Evolutionary conservation across 805 yeast species (phyloP).

Genomic region (Cyberlindnera samutprakarnensis): DNA sequence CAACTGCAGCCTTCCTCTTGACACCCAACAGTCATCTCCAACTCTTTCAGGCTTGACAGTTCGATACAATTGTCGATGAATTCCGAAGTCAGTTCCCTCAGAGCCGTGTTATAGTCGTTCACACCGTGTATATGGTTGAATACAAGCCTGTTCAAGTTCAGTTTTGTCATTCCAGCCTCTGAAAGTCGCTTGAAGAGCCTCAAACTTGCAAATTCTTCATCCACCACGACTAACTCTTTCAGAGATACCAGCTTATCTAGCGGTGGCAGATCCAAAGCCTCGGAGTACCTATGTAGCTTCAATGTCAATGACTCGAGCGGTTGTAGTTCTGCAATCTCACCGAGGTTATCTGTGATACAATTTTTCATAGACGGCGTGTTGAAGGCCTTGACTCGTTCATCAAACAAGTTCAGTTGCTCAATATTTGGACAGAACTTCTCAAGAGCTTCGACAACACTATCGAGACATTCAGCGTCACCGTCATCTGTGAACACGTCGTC

Average conservation of each 20-base stretch:
- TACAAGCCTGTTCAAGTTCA: constrained; percentile 29
- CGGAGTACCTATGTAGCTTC: constrained; percentile 10
- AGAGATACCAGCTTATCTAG: constrained; percentile 5
- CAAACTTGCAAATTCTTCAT: constrained; percentile 29
- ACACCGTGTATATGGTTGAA: constrained; percentile 40
- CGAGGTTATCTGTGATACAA: constrained; percentile 6
- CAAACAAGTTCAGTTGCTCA: constrained; percentile 7
- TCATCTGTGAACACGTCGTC: constrained; percentile 23
- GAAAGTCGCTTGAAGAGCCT: constrained; percentile 27
- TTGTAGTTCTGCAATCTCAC: constrained; percentile 6
- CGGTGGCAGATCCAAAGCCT: constrained; percentile 4
- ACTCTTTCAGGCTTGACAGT: constrained; percentile 24
- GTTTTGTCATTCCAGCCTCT: constrained; percentile 12
- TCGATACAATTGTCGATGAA: constrained; percentile 27
- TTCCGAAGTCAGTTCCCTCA: constrained; percentile 24
- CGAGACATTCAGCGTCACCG: constrained; percentile 15
- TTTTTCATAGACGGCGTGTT: constrained; percentile 8
- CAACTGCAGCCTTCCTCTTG: constrained; percentile 40
- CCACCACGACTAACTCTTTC: constrained; percentile 24
- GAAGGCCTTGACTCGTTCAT: constrained; percentile 9
- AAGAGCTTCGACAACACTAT: constrained; percentile 19
- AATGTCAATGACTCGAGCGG: constrained; percentile 4
- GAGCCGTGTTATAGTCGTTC: constrained; percentile 30
- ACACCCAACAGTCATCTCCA: constrained; percentile 52
- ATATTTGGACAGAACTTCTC: constrained; percentile 16